Percentiles rank a stretch among this genome's conserved stretches.
Evolutionary conservation across 495 filamentous ascomycete species (phyloP).

Genomic region (Extremus antarcticus): DNA sequence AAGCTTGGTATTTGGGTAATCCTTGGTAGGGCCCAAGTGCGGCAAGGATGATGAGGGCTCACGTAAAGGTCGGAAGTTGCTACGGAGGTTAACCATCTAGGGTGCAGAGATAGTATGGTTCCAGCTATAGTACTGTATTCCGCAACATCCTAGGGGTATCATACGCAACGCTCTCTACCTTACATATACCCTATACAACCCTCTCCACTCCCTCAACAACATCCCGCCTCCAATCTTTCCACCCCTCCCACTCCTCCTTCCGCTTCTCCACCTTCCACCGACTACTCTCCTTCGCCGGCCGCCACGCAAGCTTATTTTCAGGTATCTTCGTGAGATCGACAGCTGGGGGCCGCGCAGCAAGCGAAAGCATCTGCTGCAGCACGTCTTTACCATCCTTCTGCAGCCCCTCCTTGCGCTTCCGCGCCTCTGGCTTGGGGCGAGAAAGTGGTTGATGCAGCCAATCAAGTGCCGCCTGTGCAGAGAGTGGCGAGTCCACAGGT

Average conservation of each 20-base stretch:
- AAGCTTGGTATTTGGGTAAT: too few relatives aligned
- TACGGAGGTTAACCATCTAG: too few relatives aligned
- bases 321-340: slow-evolving; percentile 20
- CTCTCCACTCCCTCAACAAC: slow-evolving; percentile 23
- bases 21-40: too few relatives aligned
- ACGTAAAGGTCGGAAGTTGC: too few relatives aligned
- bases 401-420: slow-evolving; percentile 49
- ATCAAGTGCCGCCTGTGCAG: slow-evolving; percentile 40
- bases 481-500: slow-evolving; percentile 40
- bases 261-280: slow-evolving; percentile 49
- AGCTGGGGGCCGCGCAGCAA: slow-evolving; percentile 40
- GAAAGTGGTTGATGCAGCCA: slow-evolving; percentile 56
- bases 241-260: slow-evolving; percentile 49
- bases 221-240: slow-evolving; percentile 49
- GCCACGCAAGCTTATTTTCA: slow-evolving; percentile 47
- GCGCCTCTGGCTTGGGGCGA: slow-evolving; percentile 35
- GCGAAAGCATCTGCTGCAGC: slow-evolving; percentile 57
- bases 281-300: slow-evolving; percentile 41
- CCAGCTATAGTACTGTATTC: neutral
- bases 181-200: neutral
- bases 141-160: neutral
- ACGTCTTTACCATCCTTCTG: slow-evolving; percentile 59
- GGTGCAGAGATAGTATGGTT: too few relatives aligned
- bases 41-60: too few relatives aligned
- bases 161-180: slow-evolving; percentile 1